Evolutionary conservation across 257 asterid species (phyloP), one percentile per base, ranked within the genome.

Genomic region (Scutellaria minor): DNA sequence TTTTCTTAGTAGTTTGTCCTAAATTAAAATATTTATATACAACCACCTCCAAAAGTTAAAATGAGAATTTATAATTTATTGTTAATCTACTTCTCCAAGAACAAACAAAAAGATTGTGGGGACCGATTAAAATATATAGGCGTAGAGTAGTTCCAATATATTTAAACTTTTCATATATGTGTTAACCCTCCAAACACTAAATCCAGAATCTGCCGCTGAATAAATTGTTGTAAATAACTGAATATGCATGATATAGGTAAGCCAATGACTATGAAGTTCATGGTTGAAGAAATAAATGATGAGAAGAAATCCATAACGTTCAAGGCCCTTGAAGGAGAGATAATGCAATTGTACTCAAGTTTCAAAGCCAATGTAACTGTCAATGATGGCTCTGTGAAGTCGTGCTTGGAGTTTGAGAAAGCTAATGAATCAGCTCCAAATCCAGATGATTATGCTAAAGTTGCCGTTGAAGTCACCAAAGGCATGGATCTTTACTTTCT

Each of bases 401-500:
- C 73, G 68, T 35, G 10, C 5, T 0, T 76, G 7, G 86, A 79
- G 70, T 66, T 45, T 41, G 80, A 79, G 75, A 82, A 66, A 54
- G 71, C 7, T 6, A 50, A 64, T 8, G 80, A 74, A 0, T 14
- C 59, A 7, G 75, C 63, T 45, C 86, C 86, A 9, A 15, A 65
- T 45, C 86, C 86, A 39, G 82, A 82, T 7, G 4, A 5, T 8
- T 73, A 76, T 74, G 77, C 69, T 44, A n/a, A 3, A 44, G 13
- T 70, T 24, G 75, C 71, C 2, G 52, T 55, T 40, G 51, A 74
- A 31, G 0, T 74, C 6, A 53, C 59, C 42, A 79, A 70, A 35
- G 59, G 51, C 14, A 9, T 82, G 53, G 82, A 82, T 54, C 72
- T 66, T 56, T 68, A 75, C 63, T 70, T 75, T 44, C 77, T 75